Base-by-base conservation (phyloP, 2,329 filamentous ascomycete genomes). In the Aaosphaeria arxii region DNA sequence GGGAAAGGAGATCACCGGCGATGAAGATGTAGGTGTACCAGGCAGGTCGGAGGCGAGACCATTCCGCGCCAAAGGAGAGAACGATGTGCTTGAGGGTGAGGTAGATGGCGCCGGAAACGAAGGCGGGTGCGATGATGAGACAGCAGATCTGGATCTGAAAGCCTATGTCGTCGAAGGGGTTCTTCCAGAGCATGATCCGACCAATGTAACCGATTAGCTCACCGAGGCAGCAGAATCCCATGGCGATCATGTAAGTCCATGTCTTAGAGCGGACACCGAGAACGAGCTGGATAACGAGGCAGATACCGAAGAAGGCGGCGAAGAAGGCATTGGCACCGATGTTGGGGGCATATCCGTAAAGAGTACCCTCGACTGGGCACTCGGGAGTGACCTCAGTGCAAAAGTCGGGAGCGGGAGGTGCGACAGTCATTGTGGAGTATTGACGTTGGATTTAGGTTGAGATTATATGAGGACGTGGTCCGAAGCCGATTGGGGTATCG, bases 11-110 rank as follows among this genome's bases (percentile, higher is more conserved):
- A 54, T 85, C 83, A 57, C 78, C 81, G n/a, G 70, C 59, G 53
- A 85, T 79, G 66, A 85, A 85, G 50, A 84, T 75, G 63, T 77
- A 77, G 7, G 81, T 82, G 62, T 83, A 84, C 45, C 75, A 63
- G 5, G 51, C 55, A 0, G 67, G 61, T 5, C 52, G 51, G 3
- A 71, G 52, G 28, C 62, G 52, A 1, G 63, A 68, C 57, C 62
- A 63, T 0, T 49, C 45, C 36, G 61, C 52, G 38, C 82, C 82
- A 46, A 83, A 80, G 43, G 74, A 72, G n/a, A 79, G 62, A 47
- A 83, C 77, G 52, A 84, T 74, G 44, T 82, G 78, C 35, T 81
- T 80, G 9, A 84, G 71, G 4, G 74, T 77, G 30, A 84, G 61
- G 67, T 82, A 83, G 56, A 83, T 77, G 47, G 72, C 75, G 4